Evolutionary conservation across 306 rosid genomes (phyloP), one percentile per base, ranked within the genome.

Genomic region (Dalbergia cochinchinensis): DNA sequence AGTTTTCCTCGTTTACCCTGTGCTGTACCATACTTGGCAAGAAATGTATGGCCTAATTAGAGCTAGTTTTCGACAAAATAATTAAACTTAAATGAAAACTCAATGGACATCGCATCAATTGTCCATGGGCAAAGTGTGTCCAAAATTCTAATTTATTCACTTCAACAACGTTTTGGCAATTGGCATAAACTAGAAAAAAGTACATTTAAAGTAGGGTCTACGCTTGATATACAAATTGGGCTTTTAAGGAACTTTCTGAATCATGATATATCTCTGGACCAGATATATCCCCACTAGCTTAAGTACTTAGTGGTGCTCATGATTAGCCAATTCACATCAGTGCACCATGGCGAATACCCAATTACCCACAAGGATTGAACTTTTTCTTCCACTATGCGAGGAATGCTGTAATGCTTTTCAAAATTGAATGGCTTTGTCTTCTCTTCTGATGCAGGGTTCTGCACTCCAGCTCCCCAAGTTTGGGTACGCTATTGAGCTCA

Each of bases 221-320:
- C 77, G 50, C 72, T 74, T 16, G 20, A 15, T 74, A 78, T 74
- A 76, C 74, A 48, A 85, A 73, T 72, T 71, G 71, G 55, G 4
- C 71, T 80, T 80, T 86, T 19, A 69, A 80, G 59, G 77, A 69
- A 47, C 57, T 80, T 68, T 62, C 39, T 33, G 26, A 75, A 78
- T 80, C 76, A 80, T 78, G 35, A 77, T 63, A 63, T 75, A 37
- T 44, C 60, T 71, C n/a, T 37, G 62, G 83, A 74, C 60, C 35
- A 35, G 37, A 80, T 61, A 33, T 63, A 60, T 10, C 59, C 63
- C 78, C 53, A 82, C 60, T 74, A 13, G 39, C 68, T 74, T 47
- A 26, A 69, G 64, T 41, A 15, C 51, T 19, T 45, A 47, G 66
- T 77, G 83, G 74, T 68, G 48, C 72, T 50, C 62, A 82, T 76